Evolutionary conservation across 306 rosid species (phyloP).

Genomic region (Cicer chorassanicum): DNA sequence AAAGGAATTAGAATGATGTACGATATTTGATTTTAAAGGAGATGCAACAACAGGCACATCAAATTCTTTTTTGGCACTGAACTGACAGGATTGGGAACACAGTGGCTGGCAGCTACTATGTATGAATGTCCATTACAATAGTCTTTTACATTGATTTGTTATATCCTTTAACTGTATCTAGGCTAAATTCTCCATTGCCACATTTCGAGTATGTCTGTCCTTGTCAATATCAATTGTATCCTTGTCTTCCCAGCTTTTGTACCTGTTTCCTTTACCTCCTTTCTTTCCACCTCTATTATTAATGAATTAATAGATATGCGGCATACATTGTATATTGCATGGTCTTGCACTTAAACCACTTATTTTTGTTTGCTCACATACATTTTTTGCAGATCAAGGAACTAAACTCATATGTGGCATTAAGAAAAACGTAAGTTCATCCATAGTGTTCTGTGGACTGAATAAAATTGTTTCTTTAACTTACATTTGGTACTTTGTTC

Average conservation of each 20-base stretch:
- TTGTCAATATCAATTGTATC: not conserved
- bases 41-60: not conserved
- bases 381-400: constrained; percentile 86
- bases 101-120: not conserved
- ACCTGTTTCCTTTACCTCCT: not conserved
- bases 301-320: not conserved
- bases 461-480: constrained; percentile 1
- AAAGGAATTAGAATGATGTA: not conserved
- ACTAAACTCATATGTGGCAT: constrained; percentile 89
- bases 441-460: not conserved
- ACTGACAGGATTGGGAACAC: not conserved
- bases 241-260: not conserved
- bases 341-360: constrained; percentile 28
- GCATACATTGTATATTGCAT: constrained; percentile 1
- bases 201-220: not conserved
- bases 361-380: constrained; percentile 36
- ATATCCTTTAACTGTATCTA: not conserved
- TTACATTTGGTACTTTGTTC: not conserved
- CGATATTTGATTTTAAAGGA: not conserved
- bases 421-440: constrained; percentile 92
- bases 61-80: not conserved
- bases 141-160: not conserved
- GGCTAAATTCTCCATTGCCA: not conserved
- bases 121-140: not conserved
- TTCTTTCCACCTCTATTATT: not conserved